A percentile compares a stretch with the other conserved stretches of the same genome.
Evolutionary conservation across 352 stramenopile species (phyloP).

Genomic region (Phytophthora pisi): DNA sequence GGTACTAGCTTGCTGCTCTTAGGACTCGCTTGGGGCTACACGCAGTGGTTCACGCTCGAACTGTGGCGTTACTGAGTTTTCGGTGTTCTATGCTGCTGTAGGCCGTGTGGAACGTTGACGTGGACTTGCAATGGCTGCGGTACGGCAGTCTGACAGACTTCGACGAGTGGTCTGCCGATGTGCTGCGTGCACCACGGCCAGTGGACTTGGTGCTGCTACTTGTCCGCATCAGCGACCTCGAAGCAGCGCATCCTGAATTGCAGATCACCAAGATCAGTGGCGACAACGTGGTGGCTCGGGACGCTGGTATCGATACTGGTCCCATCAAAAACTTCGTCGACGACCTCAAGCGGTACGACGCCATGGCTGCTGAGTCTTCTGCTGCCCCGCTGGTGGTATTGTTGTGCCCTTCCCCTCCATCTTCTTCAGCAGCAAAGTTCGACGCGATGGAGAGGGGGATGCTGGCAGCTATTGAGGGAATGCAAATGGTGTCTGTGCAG

Average conservation of each 20-base stretch:
- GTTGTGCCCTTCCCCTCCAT: slow-evolving; percentile 41
- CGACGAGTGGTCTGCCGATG: slow-evolving; percentile 32
- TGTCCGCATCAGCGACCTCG: slow-evolving; percentile 63
- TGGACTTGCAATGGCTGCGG: slow-evolving; percentile 57
- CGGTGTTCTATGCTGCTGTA: slow-evolving; percentile 18
- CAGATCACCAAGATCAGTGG: background rate
- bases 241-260: slow-evolving; percentile 62
- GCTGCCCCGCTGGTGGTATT: slow-evolving; percentile 41
- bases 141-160: slow-evolving; percentile 57
- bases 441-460: slow-evolving; percentile 20
- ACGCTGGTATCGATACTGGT: background rate
- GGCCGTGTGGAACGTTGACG: slow-evolving; percentile 31
- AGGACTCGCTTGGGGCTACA: background rate
- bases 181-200: slow-evolving; percentile 11
- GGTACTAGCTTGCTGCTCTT: slow-evolving; percentile 22
- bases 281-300: background rate
- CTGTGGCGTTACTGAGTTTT: too few relatives aligned
- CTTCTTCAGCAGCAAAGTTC: slow-evolving; percentile 15
- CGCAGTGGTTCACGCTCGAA: background rate
- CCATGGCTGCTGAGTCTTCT: background rate
- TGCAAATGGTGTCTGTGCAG: slow-evolving; percentile 34
- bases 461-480: slow-evolving; percentile 16
- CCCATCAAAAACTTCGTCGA: slow-evolving; percentile 27
- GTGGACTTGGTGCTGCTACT: slow-evolving; percentile 62
- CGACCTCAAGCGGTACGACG: slow-evolving; percentile 37